Evolutionary conservation across 306 rosid species (phyloP), one percentile per base, ranked within the genome.

Genomic region (Fagus crenata): DNA sequence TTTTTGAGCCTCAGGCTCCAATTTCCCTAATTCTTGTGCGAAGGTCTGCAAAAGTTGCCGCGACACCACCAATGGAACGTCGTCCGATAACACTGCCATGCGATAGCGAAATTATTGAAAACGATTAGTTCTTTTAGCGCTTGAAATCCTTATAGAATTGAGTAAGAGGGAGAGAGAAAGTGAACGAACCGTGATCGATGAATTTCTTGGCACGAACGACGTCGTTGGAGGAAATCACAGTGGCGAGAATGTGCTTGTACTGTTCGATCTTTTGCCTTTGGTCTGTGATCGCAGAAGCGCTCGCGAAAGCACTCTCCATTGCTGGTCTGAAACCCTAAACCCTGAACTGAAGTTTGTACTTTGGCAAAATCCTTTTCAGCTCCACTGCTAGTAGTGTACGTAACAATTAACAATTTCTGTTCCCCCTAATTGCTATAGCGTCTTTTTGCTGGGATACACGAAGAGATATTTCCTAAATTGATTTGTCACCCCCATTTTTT

Each of bases 181-280:
- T 81, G 11, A 72, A 61, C 53, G 82, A 67, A 92, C 99, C 81
- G 88, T 92, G 98, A 80, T 95, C 97, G 69, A 95, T 95, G 82
- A 95, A 95, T 83, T 81, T 89, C 90, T 83, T 87, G 53, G 99
- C 91, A 81, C 81, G 97, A 78, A 60, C 84, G 41, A 87, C 87
- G 84, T 95, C 96, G 58, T 87, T 86, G 1, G 97, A 92, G 31
- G 93, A 85, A 78, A 92, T 85, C 3, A 95, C 93, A 35, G 89
- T 86, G 69, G 87, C 67, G 40, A 95, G 95, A 67, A 95, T 91
- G 76, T 83, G 90, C 77, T 89, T 95, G 81, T 95, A 95, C 85
- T 92, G 96, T 84, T 95, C 99, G 79, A 92, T 95, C 93, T 91
- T 95, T 64, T 91, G 99, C 84, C 99, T 86, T 86, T 95, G 99